A percentile compares a stretch with the other conserved stretches of the same genome.
These are phyloP conservation scores for Cryptococcus hybrid DNA, from an alignment of 1,284 basidiomycete genomes.

Conservation along the genomic window DNA sequence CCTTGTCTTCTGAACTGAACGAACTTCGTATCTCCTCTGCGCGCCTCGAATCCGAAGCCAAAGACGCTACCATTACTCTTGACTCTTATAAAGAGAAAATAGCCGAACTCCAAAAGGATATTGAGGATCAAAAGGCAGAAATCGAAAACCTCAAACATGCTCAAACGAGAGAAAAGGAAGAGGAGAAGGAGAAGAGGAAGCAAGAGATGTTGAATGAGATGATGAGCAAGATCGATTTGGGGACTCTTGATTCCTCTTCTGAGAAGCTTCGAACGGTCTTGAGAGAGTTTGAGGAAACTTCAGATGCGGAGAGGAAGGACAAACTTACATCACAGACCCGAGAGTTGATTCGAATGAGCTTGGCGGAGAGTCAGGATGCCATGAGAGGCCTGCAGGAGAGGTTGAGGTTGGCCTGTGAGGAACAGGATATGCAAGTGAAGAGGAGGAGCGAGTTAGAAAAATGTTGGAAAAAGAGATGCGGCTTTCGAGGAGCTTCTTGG, in stretches of 20 bases:
- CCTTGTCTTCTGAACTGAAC: constrained; percentile 75
- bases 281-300: constrained; percentile 34
- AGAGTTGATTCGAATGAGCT: constrained; percentile 70
- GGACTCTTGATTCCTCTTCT: constrained; percentile 27
- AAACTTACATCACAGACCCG: constrained; percentile 70
- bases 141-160: constrained; percentile 78
- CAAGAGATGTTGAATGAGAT: constrained; percentile 99
- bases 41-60: constrained; percentile 90
- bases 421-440: constrained; percentile 80
- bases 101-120: constrained; percentile 77
- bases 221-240: constrained; percentile 97
- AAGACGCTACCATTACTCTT: constrained; percentile 90
- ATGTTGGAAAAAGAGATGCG: constrained; percentile 75
- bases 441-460: constrained; percentile 83
- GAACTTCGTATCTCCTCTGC: constrained; percentile 90
- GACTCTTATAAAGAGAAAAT: constrained; percentile 97
- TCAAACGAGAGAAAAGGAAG: constrained; percentile 81
- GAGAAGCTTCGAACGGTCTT: constrained; percentile 44
- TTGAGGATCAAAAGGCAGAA: constrained; percentile 84
- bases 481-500: constrained; percentile 96
- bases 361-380: constrained; percentile 82
- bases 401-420: constrained; percentile 84
- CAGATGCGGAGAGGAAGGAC: constrained; percentile 38
- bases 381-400: constrained; percentile 88
- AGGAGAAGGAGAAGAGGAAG: constrained; percentile 98